Conservation (phyloP, 768 basidiomycete species). For the Tubosaeta sp. region DNA sequence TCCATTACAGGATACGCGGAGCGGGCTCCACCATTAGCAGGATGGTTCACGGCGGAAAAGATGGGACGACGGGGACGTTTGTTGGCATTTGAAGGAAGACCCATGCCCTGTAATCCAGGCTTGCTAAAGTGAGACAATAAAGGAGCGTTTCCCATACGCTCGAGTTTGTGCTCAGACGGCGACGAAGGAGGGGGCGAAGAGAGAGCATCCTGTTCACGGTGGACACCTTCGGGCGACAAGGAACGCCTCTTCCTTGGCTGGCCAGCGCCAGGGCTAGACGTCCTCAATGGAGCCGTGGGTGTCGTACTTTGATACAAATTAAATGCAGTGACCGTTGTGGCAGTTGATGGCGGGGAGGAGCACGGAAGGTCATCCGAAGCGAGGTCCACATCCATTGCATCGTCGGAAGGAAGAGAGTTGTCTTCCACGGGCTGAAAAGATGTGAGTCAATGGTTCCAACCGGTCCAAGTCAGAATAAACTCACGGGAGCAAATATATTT, state of each 20-base stretch:
- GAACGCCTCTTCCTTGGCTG: conserved; percentile 56
- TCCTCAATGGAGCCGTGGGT: conserved; percentile 47
- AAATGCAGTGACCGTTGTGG: conserved; percentile 51
- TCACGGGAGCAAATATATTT: conserved; percentile 28
- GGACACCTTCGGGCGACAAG: conserved; percentile 47
- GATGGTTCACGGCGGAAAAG: conserved; percentile 57
- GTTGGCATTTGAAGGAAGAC: conserved; percentile 47
- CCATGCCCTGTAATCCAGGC: conserved; percentile 51
- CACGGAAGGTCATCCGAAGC: conserved; percentile 37
- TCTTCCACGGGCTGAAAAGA: conserved; percentile 30
- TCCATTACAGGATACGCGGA: conserved; percentile 43
- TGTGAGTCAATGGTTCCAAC: conserved; percentile 7
- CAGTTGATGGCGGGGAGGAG: conserved; percentile 44
- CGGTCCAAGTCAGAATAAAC: conserved; percentile 5
- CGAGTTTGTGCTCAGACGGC: conserved; percentile 45
- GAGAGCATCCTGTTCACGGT: conserved; percentile 34
- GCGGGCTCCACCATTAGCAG: conserved; percentile 37
- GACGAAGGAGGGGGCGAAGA: conserved; percentile 52
- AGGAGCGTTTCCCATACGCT: conserved; percentile 35
- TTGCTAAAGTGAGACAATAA: conserved; percentile 41
- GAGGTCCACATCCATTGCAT: conserved; percentile 81
- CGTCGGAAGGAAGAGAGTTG: conserved; percentile 45
- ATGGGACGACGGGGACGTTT: conserved; percentile 65
- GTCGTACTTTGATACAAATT: conserved; percentile 58
- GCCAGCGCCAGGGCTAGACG: conserved; percentile 37